These are phyloP conservation scores for Kwoniella shivajii DNA, from an alignment of 1,284 basidiomycete species.

Conservation along the genomic window DNA sequence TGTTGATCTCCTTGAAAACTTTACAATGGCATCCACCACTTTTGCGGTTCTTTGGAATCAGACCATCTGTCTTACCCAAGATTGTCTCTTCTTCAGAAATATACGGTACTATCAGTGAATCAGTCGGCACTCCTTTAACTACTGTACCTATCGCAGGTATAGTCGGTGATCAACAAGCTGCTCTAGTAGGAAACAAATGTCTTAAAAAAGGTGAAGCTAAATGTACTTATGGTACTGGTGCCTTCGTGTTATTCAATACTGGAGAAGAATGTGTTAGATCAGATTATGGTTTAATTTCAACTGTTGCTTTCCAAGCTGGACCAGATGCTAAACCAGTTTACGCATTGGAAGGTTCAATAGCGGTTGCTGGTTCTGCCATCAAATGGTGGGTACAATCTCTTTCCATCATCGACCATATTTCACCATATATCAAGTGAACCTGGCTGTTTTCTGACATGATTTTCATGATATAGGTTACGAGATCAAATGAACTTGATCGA, in stretches of 20 bases:
- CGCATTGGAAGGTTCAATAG: slow-evolving; percentile 92
- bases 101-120: slow-evolving; percentile 71
- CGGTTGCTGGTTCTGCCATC: slow-evolving; percentile 91
- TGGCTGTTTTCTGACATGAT: slow-evolving; percentile 6
- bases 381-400: slow-evolving; percentile 66
- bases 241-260: slow-evolving; percentile 89
- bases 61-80: slow-evolving; percentile 75
- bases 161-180: slow-evolving; percentile 95
- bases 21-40: slow-evolving; percentile 82
- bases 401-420: neutral
- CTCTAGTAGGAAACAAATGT: slow-evolving; percentile 95
- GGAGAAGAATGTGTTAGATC: slow-evolving; percentile 84
- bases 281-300: slow-evolving; percentile 83
- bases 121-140: slow-evolving; percentile 63
- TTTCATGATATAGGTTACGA: slow-evolving; percentile 63
- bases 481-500: slow-evolving; percentile 86
- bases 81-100: slow-evolving; percentile 91
- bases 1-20: slow-evolving; percentile 81
- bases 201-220: slow-evolving; percentile 81
- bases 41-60: slow-evolving; percentile 84
- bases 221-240: slow-evolving; percentile 94
- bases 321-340: slow-evolving; percentile 77
- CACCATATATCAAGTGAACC: neutral
- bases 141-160: slow-evolving; percentile 87
- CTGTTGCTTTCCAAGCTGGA: slow-evolving; percentile 90